Evolutionary conservation across 345 rosid genomes (phyloP), one percentile per base, ranked within the genome.

Genomic region (Linum trigynum): DNA sequence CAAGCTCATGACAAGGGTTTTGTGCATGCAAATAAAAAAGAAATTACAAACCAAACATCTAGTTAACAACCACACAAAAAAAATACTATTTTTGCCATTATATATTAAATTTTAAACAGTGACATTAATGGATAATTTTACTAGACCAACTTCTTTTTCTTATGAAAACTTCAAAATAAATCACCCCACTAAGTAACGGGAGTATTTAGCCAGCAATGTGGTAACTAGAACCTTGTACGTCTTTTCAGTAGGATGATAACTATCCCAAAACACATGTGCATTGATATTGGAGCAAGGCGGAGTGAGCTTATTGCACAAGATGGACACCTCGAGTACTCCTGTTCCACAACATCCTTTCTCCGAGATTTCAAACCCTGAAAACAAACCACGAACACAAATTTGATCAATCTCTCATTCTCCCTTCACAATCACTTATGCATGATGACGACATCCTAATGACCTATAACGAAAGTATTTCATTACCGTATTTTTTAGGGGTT

Each of bases 401-500:
- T 23, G 0, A n/a, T 7, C 0, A 12, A 32, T 9, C 17, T 8
- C 9, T 38, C 32, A 5, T 8, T 4, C 10, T 7, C 38, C 7
- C 6, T 61, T 61, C 42, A 37, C n/a, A 37, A 61, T 37, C 14
- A 35, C 1, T 17, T 12, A 32, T 59, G 37, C 7, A 16, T 15
- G 5, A 4, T 38, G 4, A 17, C 38, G 1, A 59, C 4, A 32
- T 17, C 35, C 3, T 61, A 37, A 61, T 8, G 5, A 35, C 14
- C 2, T 3, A 7, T 11, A 7, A 61, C 4, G 3, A 61, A 16
- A 6, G 8, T 62, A 14, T 39, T 0, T 39, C 37, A 12, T 63
- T 84, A 91, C 97, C 97, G 55, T 72, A 74, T 61, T 82, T 65
- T 17, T 57, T 5, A 38, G 88, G 88, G 53, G 80, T 69, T 51